Evolutionary conservation across 2,329 filamentous ascomycete species (phyloP).

Genomic region (Tolypocladium tundrense): DNA sequence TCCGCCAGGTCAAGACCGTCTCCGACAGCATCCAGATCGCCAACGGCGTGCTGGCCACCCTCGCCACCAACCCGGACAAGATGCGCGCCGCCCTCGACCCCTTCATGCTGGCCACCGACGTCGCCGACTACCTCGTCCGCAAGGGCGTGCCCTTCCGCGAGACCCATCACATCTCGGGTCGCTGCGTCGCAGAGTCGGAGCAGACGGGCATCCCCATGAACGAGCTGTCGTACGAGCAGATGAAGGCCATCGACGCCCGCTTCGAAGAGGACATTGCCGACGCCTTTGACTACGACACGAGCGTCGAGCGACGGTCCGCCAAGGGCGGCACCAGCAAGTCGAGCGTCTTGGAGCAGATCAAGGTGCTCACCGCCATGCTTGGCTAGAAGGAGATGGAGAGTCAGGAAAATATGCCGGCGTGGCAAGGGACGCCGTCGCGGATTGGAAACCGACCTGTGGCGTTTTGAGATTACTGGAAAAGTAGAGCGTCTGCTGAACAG

Average conservation of each 20-base stretch:
- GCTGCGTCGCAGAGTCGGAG: constrained; percentile 33
- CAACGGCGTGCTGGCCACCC: constrained; percentile 66
- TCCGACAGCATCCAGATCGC: constrained; percentile 75
- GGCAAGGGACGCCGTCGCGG: background rate
- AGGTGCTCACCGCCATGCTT: constrained; percentile 32
- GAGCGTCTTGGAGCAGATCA: constrained; percentile 54
- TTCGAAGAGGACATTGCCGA: constrained; percentile 62
- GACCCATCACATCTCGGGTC: constrained; percentile 68
- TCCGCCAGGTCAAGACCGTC: constrained; percentile 75
- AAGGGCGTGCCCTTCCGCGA: constrained; percentile 69
- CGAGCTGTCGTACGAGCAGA: constrained; percentile 53
- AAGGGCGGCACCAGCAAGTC: constrained; percentile 69
- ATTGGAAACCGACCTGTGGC: background rate
- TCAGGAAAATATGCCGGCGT: background rate
- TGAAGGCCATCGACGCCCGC: constrained; percentile 56
- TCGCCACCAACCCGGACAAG: constrained; percentile 58
- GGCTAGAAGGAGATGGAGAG: background rate
- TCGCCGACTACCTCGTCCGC: constrained; percentile 53
- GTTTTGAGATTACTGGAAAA: background rate
- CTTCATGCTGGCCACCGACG: constrained; percentile 70
- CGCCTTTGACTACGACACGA: constrained; percentile 71
- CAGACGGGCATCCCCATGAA: constrained; percentile 55
- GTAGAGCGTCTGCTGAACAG: background rate
- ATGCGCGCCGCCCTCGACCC: constrained; percentile 73
- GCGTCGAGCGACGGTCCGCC: constrained; percentile 68